Evolutionary conservation across 2,329 filamentous ascomycete species (phyloP).

Genomic region (Stagonosporopsis rhizophila): DNA sequence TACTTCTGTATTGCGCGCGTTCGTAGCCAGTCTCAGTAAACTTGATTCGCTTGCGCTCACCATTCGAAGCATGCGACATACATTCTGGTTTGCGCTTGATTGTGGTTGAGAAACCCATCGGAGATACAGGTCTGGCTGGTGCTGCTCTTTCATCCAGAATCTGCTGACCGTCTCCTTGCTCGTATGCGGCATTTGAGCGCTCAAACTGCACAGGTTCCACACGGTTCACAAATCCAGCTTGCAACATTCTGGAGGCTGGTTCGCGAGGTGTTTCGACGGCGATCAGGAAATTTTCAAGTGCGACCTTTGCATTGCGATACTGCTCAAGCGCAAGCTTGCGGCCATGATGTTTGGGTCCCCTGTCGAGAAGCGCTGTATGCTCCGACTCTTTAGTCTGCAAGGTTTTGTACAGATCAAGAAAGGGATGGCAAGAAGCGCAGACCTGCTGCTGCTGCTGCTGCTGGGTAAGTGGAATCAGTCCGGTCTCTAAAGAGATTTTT

Average conservation of each 20-base stretch:
- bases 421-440: conserved; percentile 10
- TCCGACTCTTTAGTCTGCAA: neutral
- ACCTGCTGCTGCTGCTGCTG: neutral
- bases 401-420: conserved; percentile 5
- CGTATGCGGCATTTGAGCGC: neutral
- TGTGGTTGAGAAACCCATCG: neutral
- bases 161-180: neutral
- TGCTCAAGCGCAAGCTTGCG: neutral
- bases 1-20: conserved; percentile 27
- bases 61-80: neutral
- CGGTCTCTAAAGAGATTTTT: neutral
- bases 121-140: neutral
- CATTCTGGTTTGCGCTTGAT: neutral
- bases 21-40: conserved; percentile 31
- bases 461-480: neutral
- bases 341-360: conserved; percentile 13
- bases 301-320: conserved; percentile 8
- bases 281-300: conserved; percentile 38
- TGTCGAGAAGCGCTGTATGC: conserved; percentile 9
- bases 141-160: neutral
- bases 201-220: neutral
- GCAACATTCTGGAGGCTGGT: neutral
- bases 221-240: neutral
- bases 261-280: conserved; percentile 22
- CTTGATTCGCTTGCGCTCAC: conserved; percentile 26